Evolutionary conservation across 73 alveolate genomes (phyloP).

Genomic region (Paramecium tetraurelia): DNA sequence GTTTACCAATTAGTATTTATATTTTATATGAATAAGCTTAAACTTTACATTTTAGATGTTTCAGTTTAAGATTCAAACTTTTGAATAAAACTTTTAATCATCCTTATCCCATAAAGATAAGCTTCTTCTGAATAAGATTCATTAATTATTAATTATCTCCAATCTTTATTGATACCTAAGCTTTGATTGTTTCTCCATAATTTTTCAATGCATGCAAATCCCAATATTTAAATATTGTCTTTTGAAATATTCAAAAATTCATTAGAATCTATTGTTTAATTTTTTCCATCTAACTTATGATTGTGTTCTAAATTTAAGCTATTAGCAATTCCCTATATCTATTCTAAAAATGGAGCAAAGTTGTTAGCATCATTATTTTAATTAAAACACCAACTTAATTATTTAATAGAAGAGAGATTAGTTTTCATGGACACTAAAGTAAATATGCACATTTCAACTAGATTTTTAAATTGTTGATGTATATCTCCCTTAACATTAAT

Average conservation of each 20-base stretch:
- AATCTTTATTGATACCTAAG: background rate
- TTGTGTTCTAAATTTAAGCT: background rate
- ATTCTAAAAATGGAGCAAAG: background rate
- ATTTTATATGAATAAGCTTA: background rate
- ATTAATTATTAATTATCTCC: background rate
- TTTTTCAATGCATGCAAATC: background rate
- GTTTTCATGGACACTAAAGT: background rate
- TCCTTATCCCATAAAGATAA: background rate
- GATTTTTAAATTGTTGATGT: background rate
- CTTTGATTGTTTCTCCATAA: background rate
- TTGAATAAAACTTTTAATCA: background rate
- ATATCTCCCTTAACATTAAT: conserved; percentile 63
- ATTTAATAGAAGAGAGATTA: background rate
- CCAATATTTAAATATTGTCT: background rate
- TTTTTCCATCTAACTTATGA: background rate
- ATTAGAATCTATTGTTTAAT: background rate
- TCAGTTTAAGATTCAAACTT: background rate
- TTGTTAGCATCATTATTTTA: background rate
- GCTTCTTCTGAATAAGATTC: background rate
- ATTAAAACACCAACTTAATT: background rate
- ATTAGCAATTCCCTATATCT: background rate
- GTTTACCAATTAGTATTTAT: background rate
- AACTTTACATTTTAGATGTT: background rate
- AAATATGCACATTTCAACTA: background rate
- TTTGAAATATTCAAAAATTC: background rate